Evolutionary conservation across 306 rosid genomes (phyloP), one percentile per base, ranked within the genome.

Genomic region (Astragalus membranaceus): DNA sequence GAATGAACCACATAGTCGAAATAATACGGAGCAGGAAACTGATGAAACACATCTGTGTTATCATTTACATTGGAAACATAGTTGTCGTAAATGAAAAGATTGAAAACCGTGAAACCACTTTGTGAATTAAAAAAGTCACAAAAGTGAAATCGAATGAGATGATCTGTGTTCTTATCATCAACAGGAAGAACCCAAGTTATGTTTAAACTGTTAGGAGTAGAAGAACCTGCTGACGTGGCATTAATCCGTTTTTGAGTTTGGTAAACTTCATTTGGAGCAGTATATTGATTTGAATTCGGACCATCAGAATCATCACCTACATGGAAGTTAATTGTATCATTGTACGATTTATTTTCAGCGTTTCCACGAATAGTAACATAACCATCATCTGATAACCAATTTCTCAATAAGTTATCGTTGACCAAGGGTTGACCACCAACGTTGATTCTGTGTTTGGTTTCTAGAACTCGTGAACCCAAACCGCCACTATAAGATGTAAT

Each of bases 111-210:
- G 7, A 48, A 33, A 43, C 0, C 6, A 6, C 0, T 0, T 2
- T 3, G 0, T 0, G 0, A 0, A 30, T 1, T 43, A 1, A 2
- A 0, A 14, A 43, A 0, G 42, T 86, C 83, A 59, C 78, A 86
- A 20, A 86, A 79, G 54, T 86, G 88, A 47, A 69, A 16, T 15
- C 86, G 61, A 41, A 83, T 47, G 0, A 86, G 50, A 56, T 83
- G 30, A 6, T 7, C 35, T 3, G 12, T 1, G 11, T 77, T 79
- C 30, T 48, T 81, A 0, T 73, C 78, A 47, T 73, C 78, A 47
- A 79, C 85, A 0, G 46, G 51, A 58, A 86, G 70, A 15, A 9
- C 0, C 88, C 91, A 86, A 4, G 81, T 73, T 8, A 69, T 1
- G 54, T 41, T 75, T n/a, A 20, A 13, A 64, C 0, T 0, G 2